Percentiles rank a stretch among this genome's conserved stretches.
These are phyloP conservation scores for Fusarium sp. DNA, from an alignment of 2,329 filamentous ascomycete genomes.

Conservation along the genomic window DNA sequence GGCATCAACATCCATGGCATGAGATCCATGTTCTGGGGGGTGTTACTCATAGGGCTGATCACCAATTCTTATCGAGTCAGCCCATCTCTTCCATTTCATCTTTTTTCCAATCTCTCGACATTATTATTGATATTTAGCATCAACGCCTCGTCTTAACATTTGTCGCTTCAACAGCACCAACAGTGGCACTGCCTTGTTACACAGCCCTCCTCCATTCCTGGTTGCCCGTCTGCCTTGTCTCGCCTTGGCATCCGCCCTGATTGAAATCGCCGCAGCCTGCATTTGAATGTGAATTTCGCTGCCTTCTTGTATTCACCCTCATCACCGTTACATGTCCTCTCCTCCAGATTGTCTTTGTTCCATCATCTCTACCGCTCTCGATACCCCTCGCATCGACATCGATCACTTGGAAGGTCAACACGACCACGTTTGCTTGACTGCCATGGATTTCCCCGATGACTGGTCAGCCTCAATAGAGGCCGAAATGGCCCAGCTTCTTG, in stretches of 20 bases:
- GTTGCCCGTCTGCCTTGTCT: background rate
- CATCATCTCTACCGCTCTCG: background rate
- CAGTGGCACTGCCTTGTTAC: background rate
- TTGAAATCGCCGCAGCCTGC: background rate
- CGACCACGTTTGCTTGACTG: background rate
- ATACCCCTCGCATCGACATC: background rate
- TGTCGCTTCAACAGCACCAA: background rate
- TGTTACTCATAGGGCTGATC: constrained; percentile 1
- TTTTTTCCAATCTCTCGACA: background rate
- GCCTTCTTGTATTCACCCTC: background rate
- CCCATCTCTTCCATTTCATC: constrained; percentile 16
- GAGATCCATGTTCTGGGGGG: background rate
- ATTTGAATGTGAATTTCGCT: background rate
- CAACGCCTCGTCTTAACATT: background rate
- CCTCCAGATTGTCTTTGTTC: background rate
- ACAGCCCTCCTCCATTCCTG: constrained; percentile 10
- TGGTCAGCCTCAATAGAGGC: constrained; percentile 7
- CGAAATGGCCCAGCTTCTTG: background rate
- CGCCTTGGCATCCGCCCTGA: background rate
- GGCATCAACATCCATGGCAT: constrained; percentile 22
- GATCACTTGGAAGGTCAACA: background rate
- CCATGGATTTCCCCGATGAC: constrained; percentile 17
- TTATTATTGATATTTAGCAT: background rate
- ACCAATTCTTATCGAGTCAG: constrained; percentile 9
- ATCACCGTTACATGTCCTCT: background rate